Percentiles rank a stretch among this genome's conserved stretches.
Conservation (phyloP, 306 rosid species). For the Erythrophleum fordii region DNA sequence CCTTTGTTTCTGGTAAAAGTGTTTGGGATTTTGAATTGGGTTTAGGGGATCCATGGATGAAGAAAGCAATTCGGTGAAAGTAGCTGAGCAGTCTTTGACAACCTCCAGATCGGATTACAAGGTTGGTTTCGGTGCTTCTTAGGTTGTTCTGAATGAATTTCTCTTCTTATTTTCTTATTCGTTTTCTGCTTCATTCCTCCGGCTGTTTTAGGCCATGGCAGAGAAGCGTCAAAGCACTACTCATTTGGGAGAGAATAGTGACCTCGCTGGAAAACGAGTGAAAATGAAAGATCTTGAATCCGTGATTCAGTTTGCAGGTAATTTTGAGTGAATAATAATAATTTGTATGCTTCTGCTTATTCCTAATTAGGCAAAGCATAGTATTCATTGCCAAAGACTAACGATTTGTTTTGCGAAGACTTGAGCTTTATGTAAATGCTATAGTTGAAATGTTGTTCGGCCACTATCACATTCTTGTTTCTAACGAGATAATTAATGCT, state of each 20-base stretch:
- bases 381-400: background rate
- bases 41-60: conserved; percentile 47
- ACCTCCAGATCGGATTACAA: conserved; percentile 50
- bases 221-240: conserved; percentile 56
- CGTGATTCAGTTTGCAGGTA: conserved; percentile 65
- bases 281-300: conserved; percentile 78
- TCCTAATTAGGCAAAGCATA: background rate
- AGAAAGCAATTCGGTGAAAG: conserved; percentile 37
- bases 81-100: conserved; percentile 23
- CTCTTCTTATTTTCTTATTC: background rate
- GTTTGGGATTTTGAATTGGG: conserved; percentile 26
- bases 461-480: background rate
- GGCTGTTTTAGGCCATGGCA: conserved; percentile 45
- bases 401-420: conserved; percentile 5
- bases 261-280: conserved; percentile 53
- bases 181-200: background rate
- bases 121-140: conserved; percentile 45
- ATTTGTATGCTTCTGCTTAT: background rate
- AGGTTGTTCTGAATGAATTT: conserved; percentile 4
- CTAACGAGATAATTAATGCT: background rate
- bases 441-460: background rate
- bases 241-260: conserved; percentile 46
- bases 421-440: background rate
- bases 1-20: background rate
- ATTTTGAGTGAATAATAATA: background rate